phyloP scores from a whole-genome alignment of 306 rosid genomes.

The Malus fusca region DNA sequence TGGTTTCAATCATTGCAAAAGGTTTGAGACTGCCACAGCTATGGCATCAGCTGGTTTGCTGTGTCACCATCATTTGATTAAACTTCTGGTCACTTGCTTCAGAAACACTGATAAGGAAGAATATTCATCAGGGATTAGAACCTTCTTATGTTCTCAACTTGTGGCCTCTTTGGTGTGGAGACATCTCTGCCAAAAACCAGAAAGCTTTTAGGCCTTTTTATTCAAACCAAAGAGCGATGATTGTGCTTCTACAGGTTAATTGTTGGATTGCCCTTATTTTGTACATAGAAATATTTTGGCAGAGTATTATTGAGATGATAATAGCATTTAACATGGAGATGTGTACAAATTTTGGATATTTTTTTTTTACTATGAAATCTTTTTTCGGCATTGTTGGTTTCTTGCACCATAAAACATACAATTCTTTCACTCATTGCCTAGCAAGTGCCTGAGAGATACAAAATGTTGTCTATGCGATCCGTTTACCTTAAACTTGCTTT shows the following conservation, averaged over 20 bases:
- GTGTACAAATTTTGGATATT: not conserved
- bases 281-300: not conserved
- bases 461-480: not conserved
- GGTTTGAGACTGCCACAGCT: slow-evolving; percentile 13
- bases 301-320: not conserved
- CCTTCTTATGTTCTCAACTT: not conserved
- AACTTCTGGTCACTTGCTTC: slow-evolving; percentile 43
- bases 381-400: not conserved
- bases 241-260: not conserved
- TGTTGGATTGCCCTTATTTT: not conserved
- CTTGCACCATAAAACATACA: not conserved
- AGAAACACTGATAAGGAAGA: not conserved
- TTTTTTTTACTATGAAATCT: not conserved
- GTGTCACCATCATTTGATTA: slow-evolving; percentile 38
- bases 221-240: not conserved
- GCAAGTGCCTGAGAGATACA: too few species aligned
- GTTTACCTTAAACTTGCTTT: not conserved
- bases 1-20: slow-evolving; percentile 18
- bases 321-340: not conserved
- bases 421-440: too few species aligned
- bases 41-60: slow-evolving; percentile 43
- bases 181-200: too few species aligned
- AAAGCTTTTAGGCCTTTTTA: too few species aligned
- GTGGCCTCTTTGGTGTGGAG: not conserved
- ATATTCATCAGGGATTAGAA: not conserved